These are phyloP conservation scores for Rhizophora apiculata DNA, from an alignment of 345 rosid species.

Conservation along the genomic window DNA sequence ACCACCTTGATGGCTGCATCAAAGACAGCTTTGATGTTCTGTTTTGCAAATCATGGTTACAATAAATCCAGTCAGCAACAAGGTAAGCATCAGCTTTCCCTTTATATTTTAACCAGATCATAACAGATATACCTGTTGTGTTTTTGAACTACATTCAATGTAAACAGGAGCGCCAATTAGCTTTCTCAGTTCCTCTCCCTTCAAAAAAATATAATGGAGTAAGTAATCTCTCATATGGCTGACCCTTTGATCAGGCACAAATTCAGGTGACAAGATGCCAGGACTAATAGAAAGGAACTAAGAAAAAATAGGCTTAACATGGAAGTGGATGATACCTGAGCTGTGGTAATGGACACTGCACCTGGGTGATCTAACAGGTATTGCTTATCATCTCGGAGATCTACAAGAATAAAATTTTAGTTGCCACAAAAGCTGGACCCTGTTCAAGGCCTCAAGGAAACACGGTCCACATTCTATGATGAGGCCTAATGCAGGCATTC, in stretches of 20 bases:
- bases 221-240: not conserved
- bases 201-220: not conserved
- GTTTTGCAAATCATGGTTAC: slow-evolving; percentile 8
- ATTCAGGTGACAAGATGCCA: not conserved
- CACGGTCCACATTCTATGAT: not conserved
- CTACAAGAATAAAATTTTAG: slow-evolving; percentile 35
- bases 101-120: not conserved
- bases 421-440: not conserved
- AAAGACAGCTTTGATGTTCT: slow-evolving; percentile 56
- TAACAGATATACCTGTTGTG: slow-evolving; percentile 58
- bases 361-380: slow-evolving; percentile 72
- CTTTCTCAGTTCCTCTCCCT: slow-evolving; percentile 87
- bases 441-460: not conserved
- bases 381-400: slow-evolving; percentile 78
- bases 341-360: slow-evolving; percentile 63
- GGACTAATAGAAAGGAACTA: not conserved
- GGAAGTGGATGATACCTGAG: slow-evolving; percentile 48
- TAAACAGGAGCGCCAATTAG: slow-evolving; percentile 70
- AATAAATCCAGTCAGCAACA: slow-evolving; percentile 6
- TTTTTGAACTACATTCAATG: slow-evolving; percentile 82
- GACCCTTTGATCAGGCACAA: not conserved
- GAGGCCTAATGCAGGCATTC: not conserved
- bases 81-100: not conserved
- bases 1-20: slow-evolving; percentile 57
- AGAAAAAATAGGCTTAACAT: not conserved